Evolutionary conservation across 2,329 filamentous ascomycete genomes (phyloP), one percentile per base, ranked within the genome.

Genomic region (Ophiognomonia clavigignenti-juglandacearum): DNA sequence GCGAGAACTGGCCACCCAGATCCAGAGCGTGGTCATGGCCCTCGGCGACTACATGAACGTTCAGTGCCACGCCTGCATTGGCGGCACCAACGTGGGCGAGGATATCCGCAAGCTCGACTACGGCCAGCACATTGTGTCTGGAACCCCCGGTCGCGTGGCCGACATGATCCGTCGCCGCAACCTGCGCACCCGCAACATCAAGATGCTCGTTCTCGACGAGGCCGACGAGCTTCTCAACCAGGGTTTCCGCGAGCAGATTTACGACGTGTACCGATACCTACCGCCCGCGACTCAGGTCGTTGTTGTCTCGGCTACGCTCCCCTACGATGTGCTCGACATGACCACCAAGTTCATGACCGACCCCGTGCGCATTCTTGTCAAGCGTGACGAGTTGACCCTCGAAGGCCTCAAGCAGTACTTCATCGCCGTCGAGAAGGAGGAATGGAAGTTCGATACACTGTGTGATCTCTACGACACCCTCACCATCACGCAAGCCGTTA

Each of bases 401-500:
- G 93, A 98, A 77, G 93, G 93, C 88, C 95, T 98, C 69, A 98
- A 98, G 83, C 93, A 98, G 73, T 98, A 96, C 79, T 98, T 96
- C 79, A 97, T 98, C 74, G 93, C 93, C 52, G 93, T 98, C 52
- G 93, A 98, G 81, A 97, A 98, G 82, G 93, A 98, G 72, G 93
- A 98, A 68, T 98, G 93, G 93, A 98, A 98, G 78, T 85, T 98
- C 58, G 93, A 98, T 73, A 98, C 93, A 53, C 88, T 98, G 54
- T 97, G 88, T 63, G 93, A 98, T 74, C 75, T 98, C 61, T 98
- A 98, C 80, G 93, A 98, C 78, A 98, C 93, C 47, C 87, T 98
- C 67, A 98, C 93, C 69, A 98, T 97, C 66, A 98, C 93, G 61
- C 93, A 98, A 74, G 93, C 93, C 51, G 93, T 98, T 73, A 98